Conservation (phyloP, 1,139 yeast genomes). For the Hemisphaericaspora subhashii region DNA sequence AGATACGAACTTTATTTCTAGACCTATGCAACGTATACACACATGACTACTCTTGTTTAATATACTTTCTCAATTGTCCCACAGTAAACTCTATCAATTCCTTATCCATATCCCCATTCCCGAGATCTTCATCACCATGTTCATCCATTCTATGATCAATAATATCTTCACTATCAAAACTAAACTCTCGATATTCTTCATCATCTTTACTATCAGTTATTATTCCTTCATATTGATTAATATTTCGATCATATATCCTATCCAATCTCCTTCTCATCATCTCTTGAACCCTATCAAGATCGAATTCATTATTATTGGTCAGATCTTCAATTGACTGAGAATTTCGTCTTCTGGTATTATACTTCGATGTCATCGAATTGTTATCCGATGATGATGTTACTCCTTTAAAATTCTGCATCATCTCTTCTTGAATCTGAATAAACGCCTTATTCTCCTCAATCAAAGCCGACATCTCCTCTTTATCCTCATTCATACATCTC, state of each 20-base stretch:
- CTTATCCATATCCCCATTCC: constrained; percentile 15
- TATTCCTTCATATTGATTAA: constrained; percentile 14
- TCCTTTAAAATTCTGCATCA: constrained; percentile 9
- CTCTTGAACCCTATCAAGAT: constrained; percentile 29
- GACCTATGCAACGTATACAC: not conserved
- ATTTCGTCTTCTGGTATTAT: not conserved
- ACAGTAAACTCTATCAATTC: constrained; percentile 32
- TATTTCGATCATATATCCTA: constrained; percentile 22
- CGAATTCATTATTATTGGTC: constrained; percentile 11
- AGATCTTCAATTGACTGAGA: not conserved
- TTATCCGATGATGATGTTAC: not conserved
- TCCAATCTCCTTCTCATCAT: constrained; percentile 25
- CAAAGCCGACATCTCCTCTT: constrained; percentile 37
- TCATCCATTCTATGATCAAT: constrained; percentile 6
- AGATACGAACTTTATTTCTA: not conserved
- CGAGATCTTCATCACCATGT: too few species aligned
- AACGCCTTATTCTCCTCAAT: constrained; percentile 38
- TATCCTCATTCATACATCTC: constrained; percentile 44
- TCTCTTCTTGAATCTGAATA: constrained; percentile 27
- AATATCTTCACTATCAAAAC: constrained; percentile 14
- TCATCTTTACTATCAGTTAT: constrained; percentile 13
- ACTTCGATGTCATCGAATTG: too few species aligned
- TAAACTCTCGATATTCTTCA: constrained; percentile 11
- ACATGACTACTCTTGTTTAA: constrained; percentile 20
- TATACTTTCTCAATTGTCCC: constrained; percentile 31